These are phyloP conservation scores for Byssoonygena ceratinophila DNA, from an alignment of 2,329 filamentous ascomycete genomes.

Conservation along the genomic window DNA sequence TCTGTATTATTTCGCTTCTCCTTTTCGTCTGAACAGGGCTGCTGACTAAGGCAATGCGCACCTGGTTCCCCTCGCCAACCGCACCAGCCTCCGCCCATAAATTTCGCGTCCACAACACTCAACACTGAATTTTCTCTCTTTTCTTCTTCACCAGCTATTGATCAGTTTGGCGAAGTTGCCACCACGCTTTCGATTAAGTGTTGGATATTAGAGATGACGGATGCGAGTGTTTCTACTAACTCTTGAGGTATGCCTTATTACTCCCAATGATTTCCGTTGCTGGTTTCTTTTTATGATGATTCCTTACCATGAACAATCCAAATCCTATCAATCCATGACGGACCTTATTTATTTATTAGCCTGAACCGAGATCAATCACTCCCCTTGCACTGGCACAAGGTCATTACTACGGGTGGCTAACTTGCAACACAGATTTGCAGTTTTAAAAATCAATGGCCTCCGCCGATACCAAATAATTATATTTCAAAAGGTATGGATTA, in stretches of 20 bases:
- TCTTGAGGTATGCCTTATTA: background rate
- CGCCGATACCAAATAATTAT: background rate
- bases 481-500: constrained; percentile 37
- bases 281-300: constrained; percentile 30
- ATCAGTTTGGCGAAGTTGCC: no score
- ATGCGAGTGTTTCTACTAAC: background rate
- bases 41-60: constrained; percentile 1
- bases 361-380: constrained; percentile 32
- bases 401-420: constrained; percentile 6
- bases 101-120: background rate
- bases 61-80: background rate
- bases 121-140: background rate
- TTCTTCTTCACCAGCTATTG: no score
- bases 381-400: constrained; percentile 8
- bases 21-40: no score
- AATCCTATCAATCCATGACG: constrained; percentile 48
- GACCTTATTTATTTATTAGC: constrained; percentile 44
- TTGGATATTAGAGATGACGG: background rate
- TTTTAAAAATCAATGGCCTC: no score
- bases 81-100: background rate
- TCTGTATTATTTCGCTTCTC: no score
- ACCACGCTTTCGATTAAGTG: no score
- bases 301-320: constrained; percentile 45
- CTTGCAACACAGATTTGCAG: background rate
- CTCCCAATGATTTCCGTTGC: background rate